Percentiles rank a stretch among this genome's conserved stretches.
These are phyloP conservation scores for Hibiscus syriacus DNA, from an alignment of 345 rosid genomes.

Conservation along the genomic window DNA sequence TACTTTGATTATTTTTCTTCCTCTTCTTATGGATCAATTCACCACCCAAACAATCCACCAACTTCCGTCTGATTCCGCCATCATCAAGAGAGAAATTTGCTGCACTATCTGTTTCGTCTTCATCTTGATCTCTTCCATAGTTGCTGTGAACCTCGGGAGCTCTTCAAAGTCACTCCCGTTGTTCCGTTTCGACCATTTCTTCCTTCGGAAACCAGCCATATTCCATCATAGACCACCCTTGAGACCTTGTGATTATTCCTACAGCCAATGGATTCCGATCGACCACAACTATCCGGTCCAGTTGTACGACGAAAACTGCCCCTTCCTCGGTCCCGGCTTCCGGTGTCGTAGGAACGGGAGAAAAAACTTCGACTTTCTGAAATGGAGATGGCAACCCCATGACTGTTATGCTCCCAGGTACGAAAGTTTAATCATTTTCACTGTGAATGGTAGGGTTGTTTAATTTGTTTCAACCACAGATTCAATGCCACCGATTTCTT, in stretches of 20 bases:
- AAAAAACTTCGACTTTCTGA: constrained; percentile 45
- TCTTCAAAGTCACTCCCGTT: constrained; percentile 8
- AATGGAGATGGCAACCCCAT: constrained; percentile 90
- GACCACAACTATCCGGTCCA: constrained; percentile 20
- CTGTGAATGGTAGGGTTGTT: neutral
- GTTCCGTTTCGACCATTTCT: constrained; percentile 21
- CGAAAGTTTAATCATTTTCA: neutral
- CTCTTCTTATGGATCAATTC: constrained; percentile 30
- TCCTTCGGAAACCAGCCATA: neutral
- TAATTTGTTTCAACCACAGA: constrained; percentile 22
- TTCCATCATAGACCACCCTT: neutral
- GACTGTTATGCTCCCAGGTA: constrained; percentile 79
- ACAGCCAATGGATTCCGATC: constrained; percentile 58
- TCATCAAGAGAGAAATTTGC: constrained; percentile 29
- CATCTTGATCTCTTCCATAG: constrained; percentile 30
- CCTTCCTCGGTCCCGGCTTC: constrained; percentile 79
- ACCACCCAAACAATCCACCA: constrained; percentile 6
- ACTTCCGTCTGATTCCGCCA: constrained; percentile 15
- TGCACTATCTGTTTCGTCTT: constrained; percentile 19
- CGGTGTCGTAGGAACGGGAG: constrained; percentile 61
- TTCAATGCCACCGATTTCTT: constrained; percentile 68
- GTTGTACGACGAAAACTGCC: constrained; percentile 53
- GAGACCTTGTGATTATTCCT: constrained; percentile 44
- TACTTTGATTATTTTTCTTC: constrained; percentile 3
- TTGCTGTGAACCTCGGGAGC: constrained; percentile 17